A percentile compares a stretch with the other conserved stretches of the same genome.
Conservation (phyloP, 1,284 basidiomycete genomes). For the Naganishia sp. region DNA sequence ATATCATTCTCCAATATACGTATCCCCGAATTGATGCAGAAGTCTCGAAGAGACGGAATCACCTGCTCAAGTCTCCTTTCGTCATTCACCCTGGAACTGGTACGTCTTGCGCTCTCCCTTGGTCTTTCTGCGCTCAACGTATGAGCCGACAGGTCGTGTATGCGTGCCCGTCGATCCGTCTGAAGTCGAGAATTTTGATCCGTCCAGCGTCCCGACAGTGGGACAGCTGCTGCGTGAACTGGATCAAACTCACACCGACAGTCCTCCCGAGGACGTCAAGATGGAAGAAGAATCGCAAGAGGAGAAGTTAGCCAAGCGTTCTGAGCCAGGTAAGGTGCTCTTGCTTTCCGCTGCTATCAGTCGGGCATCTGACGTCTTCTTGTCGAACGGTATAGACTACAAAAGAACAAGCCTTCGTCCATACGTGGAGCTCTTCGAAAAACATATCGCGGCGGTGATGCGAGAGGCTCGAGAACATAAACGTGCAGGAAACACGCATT, state of each 20-base stretch:
- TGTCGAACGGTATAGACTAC: constrained; percentile 49
- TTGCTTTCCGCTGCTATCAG: constrained; percentile 52
- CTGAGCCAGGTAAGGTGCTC: constrained; percentile 56
- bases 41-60: constrained; percentile 95
- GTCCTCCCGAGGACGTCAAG: constrained; percentile 48
- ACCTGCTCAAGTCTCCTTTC: constrained; percentile 96
- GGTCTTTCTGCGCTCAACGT: background rate
- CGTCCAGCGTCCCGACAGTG: constrained; percentile 81
- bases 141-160: constrained; percentile 66
- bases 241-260: constrained; percentile 55
- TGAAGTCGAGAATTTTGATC: constrained; percentile 80
- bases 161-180: constrained; percentile 89
- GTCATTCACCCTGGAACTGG: constrained; percentile 92
- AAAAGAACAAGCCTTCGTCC: constrained; percentile 67
- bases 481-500: constrained; percentile 27
- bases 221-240: constrained; percentile 78
- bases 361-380: constrained; percentile 42
- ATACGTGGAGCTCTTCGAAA: constrained; percentile 87
- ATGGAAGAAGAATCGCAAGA: constrained; percentile 42
- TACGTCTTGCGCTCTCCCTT: constrained; percentile 34
- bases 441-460: constrained; percentile 61
- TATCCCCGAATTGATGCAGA: constrained; percentile 96
- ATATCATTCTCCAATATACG: constrained; percentile 89
- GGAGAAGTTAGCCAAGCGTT: constrained; percentile 46
- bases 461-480: constrained; percentile 48